Evolutionary conservation across 306 rosid species (phyloP), one percentile per base, ranked within the genome.

Genomic region (Canavalia gladiata): DNA sequence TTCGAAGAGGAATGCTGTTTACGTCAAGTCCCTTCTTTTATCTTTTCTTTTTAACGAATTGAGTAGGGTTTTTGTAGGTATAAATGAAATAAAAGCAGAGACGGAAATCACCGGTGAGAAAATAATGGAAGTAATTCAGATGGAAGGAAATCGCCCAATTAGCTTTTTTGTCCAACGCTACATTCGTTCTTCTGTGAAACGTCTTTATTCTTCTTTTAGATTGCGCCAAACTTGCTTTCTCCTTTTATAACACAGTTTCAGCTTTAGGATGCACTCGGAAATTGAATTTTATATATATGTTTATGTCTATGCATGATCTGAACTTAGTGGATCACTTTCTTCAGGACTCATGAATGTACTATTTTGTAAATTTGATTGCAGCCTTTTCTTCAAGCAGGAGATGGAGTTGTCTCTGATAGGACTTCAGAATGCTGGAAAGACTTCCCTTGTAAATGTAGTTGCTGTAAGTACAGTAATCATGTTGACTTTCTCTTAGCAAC

Each of bases 351-450:
- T 34, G 45, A 35, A 72, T 83, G 80, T 80, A 87, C 59, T 67
- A 5, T 37, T n/a, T 84, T 72, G 62, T 63, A 31, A 67, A 68
- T 87, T 77, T 88, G 83, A 47, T 90, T 89, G 84, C 95, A 91
- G 97, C 92, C 97, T 94, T 72, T 94, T 94, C 77, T 94, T 94
- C 87, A 94, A 94, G 97, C 95, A 94, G 89, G 97, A 94, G 85
- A 94, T 94, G 98, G 98, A 94, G 87, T 81, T 94, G 67, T 94
- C 98, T 81, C 87, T 94, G 80, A 91, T 94, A 49, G 98, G 98
- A 47, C 98, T 94, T 80, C 98, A 91, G 81, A 94, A 94, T 89
- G 97, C 98, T 69, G 98, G 98, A 73, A 94, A 94, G 84, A 94
- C 98, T 70, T 94, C 98, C 43, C 98, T 94, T 81, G 98, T 94